Evolutionary conservation across 441 rosid species (phyloP).

Genomic region (Pelargonium cotyledonis): DNA sequence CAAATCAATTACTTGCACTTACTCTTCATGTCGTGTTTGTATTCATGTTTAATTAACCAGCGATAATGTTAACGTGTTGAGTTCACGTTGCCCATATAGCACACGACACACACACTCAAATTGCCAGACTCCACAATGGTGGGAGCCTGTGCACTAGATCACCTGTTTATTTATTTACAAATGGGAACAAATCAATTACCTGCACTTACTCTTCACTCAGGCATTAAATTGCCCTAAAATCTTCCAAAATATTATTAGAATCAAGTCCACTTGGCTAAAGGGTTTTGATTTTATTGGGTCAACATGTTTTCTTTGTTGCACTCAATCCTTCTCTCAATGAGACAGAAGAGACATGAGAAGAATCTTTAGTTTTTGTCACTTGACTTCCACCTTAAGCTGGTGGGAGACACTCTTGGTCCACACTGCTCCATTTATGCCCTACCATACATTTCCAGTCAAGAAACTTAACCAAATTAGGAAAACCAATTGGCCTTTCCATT

Average conservation of each 20-base stretch:
- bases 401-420: constrained; percentile 56
- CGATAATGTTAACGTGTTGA: too few species aligned
- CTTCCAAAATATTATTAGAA: constrained; percentile 24
- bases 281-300: constrained; percentile 21
- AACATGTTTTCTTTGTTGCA: constrained; percentile 17
- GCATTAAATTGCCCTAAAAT: constrained; percentile 16
- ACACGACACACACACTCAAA: too few species aligned
- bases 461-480: constrained; percentile 20
- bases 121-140: too few species aligned
- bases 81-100: too few species aligned
- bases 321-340: constrained; percentile 19
- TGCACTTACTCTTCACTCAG: constrained; percentile 17
- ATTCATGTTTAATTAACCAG: too few species aligned
- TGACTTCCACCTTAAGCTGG: constrained; percentile 26
- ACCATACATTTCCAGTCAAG: constrained; percentile 30
- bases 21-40: not conserved
- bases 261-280: constrained; percentile 26
- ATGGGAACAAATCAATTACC: not conserved
- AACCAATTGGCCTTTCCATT: constrained; percentile 19
- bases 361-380: constrained; percentile 26
- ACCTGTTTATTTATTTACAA: not conserved
- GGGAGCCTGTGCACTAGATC: too few species aligned
- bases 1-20: constrained; percentile 3
- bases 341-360: constrained; percentile 34
- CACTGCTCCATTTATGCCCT: constrained; percentile 37